Conservation (phyloP, 2,329 filamentous ascomycete genomes). For the Dryadomyces quercus-mongolicae region DNA sequence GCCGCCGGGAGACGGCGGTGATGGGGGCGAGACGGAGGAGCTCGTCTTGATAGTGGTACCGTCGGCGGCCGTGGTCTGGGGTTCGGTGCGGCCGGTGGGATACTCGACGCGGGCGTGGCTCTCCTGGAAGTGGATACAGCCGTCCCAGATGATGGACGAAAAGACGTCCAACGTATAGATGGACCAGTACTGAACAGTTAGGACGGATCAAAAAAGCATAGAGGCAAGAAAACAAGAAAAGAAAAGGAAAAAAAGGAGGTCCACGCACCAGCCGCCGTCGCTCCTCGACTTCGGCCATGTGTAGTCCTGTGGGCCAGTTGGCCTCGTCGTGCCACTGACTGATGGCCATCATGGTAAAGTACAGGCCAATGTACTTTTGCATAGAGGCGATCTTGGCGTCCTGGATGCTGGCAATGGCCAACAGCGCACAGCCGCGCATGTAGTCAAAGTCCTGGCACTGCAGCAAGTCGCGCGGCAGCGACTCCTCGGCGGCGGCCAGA, state of each 20-base stretch:
- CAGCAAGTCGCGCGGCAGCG: conserved; percentile 13
- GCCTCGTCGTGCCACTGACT: conserved; percentile 17
- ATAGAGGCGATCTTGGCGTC: conserved; percentile 15
- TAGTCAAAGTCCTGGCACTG: conserved; percentile 15
- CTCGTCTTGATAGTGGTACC: neutral
- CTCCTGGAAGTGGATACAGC: conserved; percentile 31
- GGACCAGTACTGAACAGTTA: conserved; percentile 33
- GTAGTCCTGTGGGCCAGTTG: conserved; percentile 13
- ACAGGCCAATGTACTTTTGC: conserved; percentile 16
- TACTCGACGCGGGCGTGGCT: conserved; percentile 32
- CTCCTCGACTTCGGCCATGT: conserved; percentile 12
- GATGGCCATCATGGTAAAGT: conserved; percentile 15
- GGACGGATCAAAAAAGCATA: no score
- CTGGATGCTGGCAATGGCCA: conserved; percentile 15
- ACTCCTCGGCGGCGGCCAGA: conserved; percentile 14
- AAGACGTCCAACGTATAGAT: conserved; percentile 46
- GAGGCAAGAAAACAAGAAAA: no score
- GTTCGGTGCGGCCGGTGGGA: conserved; percentile 21
- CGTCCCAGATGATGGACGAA: conserved; percentile 38
- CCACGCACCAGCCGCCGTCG: conserved; percentile 12
- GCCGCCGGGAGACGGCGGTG: neutral
- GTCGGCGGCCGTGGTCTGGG: neutral
- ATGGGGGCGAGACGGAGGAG: neutral
- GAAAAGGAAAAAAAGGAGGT: neutral
- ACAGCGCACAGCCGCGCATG: conserved; percentile 13